Base-by-base conservation (phyloP, 768 basidiomycete species). In the Trametes cingulata region DNA sequence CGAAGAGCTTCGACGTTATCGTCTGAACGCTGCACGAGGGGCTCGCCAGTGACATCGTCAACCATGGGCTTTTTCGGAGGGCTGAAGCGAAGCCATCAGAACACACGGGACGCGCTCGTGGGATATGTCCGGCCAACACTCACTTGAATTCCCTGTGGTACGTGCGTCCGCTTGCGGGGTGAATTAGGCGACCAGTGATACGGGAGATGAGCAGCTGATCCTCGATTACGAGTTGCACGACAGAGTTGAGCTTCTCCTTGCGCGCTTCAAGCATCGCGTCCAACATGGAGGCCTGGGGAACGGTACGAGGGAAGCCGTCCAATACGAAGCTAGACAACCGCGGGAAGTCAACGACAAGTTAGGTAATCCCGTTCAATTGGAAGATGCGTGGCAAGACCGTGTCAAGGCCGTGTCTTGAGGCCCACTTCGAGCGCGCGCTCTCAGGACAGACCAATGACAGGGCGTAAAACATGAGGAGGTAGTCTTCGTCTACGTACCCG, bases 231-330 rank as follows among this genome's bases (percentile, higher is more conserved):
- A 99, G 85, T 73, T 99, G 88, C 39, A 98, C 85, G 61, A 93
- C 95, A n/a, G 84, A 87, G 77, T 98, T 87, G 51, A 99, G 83
- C 70, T 89, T 90, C 78, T 98, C 94, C 67, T 90, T 87, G 69
- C 90, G 87, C 5, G 71, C 74, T 14, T 80, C 72, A 43, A 99
- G 85, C 97, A 99, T 98, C 60, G 80, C 77, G 71, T 96, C 96
- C 55, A 99, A 87, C 76, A 97, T 98, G 76, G 95, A 84, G 2
- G 97, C 97, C 70, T 99, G 97, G 10, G 91, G 87, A 36, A 98
- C 93, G 4, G 96, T 98, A 42, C 97, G 88, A 41, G 97, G 97
- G 85, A 99, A 99, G n/a, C 97, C 97, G 70, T 99, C 97, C 51
- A 99, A 82, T 58, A 99, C 97, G 75, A 99, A 99, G 37, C 96